Conservation (phyloP, 331 rosid genomes). For the Quercus phellos region DNA sequence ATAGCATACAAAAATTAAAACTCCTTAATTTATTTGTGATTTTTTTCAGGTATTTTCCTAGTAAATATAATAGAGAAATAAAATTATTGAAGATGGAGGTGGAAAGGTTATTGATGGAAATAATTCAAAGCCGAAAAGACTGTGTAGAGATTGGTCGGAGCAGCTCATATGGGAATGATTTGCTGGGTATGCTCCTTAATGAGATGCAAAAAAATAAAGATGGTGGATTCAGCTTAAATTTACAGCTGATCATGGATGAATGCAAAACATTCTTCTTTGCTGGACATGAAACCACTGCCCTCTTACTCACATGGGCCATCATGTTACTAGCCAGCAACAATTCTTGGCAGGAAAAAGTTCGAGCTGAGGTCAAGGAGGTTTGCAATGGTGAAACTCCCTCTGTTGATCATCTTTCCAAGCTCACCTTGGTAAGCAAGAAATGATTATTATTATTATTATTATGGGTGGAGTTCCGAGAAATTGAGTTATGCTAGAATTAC, state of each 20-base stretch:
- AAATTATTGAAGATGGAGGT: slow-evolving; percentile 71
- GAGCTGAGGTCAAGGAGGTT: slow-evolving; percentile 56
- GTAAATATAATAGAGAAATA: slow-evolving; percentile 87
- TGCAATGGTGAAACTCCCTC: slow-evolving; percentile 61
- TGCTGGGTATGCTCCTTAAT: slow-evolving; percentile 71
- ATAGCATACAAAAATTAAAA: too few relatives aligned
- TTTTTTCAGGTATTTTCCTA: slow-evolving; percentile 64
- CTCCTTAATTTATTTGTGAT: too few relatives aligned
- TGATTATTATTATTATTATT: neutral
- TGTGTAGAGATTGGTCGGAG: slow-evolving; percentile 86
- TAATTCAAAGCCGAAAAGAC: slow-evolving; percentile 78
- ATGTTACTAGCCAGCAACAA: slow-evolving; percentile 81
- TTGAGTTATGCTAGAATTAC: too few relatives aligned
- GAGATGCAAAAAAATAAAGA: slow-evolving; percentile 66
- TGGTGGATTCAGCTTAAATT: slow-evolving; percentile 45
- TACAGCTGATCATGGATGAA: slow-evolving; percentile 83
- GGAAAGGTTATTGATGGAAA: slow-evolving; percentile 78
- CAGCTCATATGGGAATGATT: slow-evolving; percentile 67
- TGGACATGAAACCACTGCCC: slow-evolving; percentile 92
- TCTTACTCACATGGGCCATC: slow-evolving; percentile 86
- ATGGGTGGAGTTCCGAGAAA: neutral
- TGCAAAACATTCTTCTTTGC: slow-evolving; percentile 98
- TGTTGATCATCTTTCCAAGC: slow-evolving; percentile 67
- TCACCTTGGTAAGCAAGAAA: slow-evolving; percentile 54
- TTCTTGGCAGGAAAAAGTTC: slow-evolving; percentile 70